A percentile compares a stretch with the other conserved stretches of the same genome.
These are phyloP conservation scores for Rhizopogon vesiculosus DNA, from an alignment of 768 basidiomycete species.

Conservation along the genomic window DNA sequence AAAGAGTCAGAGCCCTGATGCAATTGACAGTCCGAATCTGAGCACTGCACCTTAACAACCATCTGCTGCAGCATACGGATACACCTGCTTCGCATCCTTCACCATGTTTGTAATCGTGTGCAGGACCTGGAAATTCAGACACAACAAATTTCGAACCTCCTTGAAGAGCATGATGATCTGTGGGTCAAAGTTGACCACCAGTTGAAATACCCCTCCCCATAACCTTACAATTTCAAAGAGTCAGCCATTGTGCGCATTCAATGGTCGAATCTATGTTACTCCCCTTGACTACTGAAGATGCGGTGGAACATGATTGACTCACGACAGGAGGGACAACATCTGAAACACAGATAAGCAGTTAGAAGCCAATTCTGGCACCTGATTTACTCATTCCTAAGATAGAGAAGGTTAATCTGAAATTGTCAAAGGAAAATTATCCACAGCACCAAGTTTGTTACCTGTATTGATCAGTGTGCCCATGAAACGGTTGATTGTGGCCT, in stretches of 20 bases:
- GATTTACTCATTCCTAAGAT: too few species aligned
- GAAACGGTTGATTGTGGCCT: too few species aligned
- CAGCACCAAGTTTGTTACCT: too few species aligned
- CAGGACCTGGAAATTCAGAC: slow-evolving; percentile 94
- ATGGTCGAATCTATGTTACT: too few species aligned
- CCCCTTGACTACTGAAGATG: too few species aligned
- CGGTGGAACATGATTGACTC: too few species aligned
- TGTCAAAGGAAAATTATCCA: too few species aligned
- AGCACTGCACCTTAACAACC: slow-evolving; percentile 72
- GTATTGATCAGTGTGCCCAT: too few species aligned
- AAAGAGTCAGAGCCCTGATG: not conserved
- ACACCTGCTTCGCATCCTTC: slow-evolving; percentile 97
- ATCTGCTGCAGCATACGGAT: slow-evolving; percentile 97
- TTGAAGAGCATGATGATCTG: slow-evolving; percentile 99
- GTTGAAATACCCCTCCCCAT: slow-evolving; percentile 72
- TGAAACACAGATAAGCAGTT: too few species aligned
- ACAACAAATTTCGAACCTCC: slow-evolving; percentile 92
- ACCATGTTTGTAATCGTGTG: slow-evolving; percentile 95
- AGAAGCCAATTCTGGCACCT: too few species aligned
- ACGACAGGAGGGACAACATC: too few species aligned
- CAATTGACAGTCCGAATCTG: not conserved
- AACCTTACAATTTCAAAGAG: slow-evolving; percentile 87
- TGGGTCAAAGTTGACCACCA: slow-evolving; percentile 96
- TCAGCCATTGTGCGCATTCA: slow-evolving; percentile 79
- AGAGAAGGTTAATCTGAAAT: too few species aligned